These are phyloP conservation scores for Cutaneotrichosporon dermatis DNA, from an alignment of 1,284 basidiomycete genomes.

Conservation along the genomic window DNA sequence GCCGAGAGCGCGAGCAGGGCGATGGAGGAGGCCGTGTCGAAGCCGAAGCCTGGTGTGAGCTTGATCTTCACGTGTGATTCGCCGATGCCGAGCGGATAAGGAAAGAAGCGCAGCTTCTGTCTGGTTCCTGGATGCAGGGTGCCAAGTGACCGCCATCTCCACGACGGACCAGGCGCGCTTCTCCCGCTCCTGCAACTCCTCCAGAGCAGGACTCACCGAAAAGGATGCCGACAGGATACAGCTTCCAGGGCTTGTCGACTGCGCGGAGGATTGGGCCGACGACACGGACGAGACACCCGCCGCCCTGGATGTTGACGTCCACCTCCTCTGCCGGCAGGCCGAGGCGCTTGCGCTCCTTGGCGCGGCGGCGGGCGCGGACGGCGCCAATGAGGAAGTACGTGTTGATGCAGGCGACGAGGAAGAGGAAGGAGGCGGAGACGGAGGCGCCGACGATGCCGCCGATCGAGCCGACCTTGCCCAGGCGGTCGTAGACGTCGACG, in stretches of 20 bases:
- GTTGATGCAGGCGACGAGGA: conserved; percentile 75
- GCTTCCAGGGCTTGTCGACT: conserved; percentile 82
- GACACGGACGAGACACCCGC: conserved; percentile 70
- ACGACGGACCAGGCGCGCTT: too few species aligned
- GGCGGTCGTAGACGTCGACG: conserved; percentile 62
- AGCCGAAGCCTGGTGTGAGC: conserved; percentile 54
- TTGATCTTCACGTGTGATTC: not conserved
- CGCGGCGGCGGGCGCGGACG: conserved; percentile 26
- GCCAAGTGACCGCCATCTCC: too few species aligned
- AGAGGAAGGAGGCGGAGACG: conserved; percentile 76
- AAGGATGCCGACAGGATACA: conserved; percentile 83
- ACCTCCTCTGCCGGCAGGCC: conserved; percentile 22
- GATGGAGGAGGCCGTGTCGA: conserved; percentile 84
- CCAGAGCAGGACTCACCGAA: conserved; percentile 63
- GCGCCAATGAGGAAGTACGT: conserved; percentile 57
- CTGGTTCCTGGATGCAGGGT: too few species aligned
- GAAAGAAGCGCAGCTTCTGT: too few species aligned
- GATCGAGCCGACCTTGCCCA: conserved; percentile 61
- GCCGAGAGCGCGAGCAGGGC: conserved; percentile 75
- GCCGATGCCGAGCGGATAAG: not conserved
- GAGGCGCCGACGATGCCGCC: conserved; percentile 75
- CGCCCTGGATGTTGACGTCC: conserved; percentile 41
- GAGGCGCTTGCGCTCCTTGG: conserved; percentile 20
- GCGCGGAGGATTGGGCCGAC: conserved; percentile 72
- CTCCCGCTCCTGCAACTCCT: too few species aligned